A percentile compares a stretch with the other conserved stretches of the same genome.
Conservation (phyloP, 352 stramenopile species). For the Globisporangium okanoganense region DNA sequence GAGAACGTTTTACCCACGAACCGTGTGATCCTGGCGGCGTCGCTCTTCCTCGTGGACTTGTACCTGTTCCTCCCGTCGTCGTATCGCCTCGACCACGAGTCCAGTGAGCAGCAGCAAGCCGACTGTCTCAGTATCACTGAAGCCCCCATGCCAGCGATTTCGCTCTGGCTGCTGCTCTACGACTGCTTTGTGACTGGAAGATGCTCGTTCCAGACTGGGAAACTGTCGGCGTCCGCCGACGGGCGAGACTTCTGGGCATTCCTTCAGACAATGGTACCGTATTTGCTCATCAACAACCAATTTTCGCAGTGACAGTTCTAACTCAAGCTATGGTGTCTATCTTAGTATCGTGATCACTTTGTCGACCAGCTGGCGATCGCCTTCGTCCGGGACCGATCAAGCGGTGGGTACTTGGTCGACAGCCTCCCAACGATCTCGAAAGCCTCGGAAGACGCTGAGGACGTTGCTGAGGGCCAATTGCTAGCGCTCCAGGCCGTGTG, state of each 20-base stretch:
- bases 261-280: slow-evolving; percentile 35
- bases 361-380: slow-evolving; percentile 34
- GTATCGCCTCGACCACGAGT: slow-evolving; percentile 26
- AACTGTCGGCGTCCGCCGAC: slow-evolving; percentile 15
- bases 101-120: background rate
- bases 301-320: too few relatives aligned
- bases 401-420: slow-evolving; percentile 35
- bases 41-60: slow-evolving; percentile 75
- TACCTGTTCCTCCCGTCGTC: slow-evolving; percentile 66
- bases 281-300: background rate
- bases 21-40: slow-evolving; percentile 38
- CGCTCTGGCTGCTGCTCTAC: slow-evolving; percentile 58
- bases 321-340: background rate
- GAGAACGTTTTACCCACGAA: slow-evolving; percentile 28
- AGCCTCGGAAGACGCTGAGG: background rate
- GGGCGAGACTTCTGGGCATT: slow-evolving; percentile 51
- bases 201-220: slow-evolving; percentile 20
- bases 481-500: slow-evolving; percentile 20
- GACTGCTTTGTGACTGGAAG: slow-evolving; percentile 27
- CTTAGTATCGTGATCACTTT: slow-evolving; percentile 22
- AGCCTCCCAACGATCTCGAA: slow-evolving; percentile 17
- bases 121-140: background rate
- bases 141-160: slow-evolving; percentile 32
- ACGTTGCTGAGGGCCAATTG: slow-evolving; percentile 18
- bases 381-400: slow-evolving; percentile 36